A percentile compares a stretch with the other conserved stretches of the same genome.
Evolutionary conservation across 441 rosid genomes (phyloP).

Genomic region (Francoa sonchifolia): DNA sequence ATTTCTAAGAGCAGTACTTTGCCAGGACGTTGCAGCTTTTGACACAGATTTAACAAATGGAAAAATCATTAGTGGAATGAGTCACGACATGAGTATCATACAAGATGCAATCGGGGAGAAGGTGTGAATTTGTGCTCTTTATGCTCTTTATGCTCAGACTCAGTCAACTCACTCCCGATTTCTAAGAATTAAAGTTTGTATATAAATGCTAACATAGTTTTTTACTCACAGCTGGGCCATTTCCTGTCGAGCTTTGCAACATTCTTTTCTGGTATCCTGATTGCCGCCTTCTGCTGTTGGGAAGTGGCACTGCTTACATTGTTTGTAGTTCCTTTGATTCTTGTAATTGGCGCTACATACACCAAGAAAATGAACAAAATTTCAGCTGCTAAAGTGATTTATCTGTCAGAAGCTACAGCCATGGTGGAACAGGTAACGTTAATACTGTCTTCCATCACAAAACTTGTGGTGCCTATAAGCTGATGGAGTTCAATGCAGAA

Average conservation of each 20-base stretch:
- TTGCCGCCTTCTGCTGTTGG: slow-evolving; percentile 50
- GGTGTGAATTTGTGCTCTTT: slow-evolving; percentile 15
- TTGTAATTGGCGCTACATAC: slow-evolving; percentile 47
- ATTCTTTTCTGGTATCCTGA: slow-evolving; percentile 39
- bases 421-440: slow-evolving; percentile 40
- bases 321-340: slow-evolving; percentile 40
- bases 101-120: slow-evolving; percentile 61
- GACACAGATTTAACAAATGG: slow-evolving; percentile 47
- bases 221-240: slow-evolving; percentile 36
- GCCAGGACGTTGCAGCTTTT: slow-evolving; percentile 53
- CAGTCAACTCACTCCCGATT: too few relatives aligned
- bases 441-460: not conserved
- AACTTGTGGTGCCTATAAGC: not conserved
- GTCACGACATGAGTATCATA: slow-evolving; percentile 42
- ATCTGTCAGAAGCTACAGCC: slow-evolving; percentile 40
- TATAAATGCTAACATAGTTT: slow-evolving; percentile 1
- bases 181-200: too few relatives aligned
- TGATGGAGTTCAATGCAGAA: not conserved
- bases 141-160: too few relatives aligned
- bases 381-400: slow-evolving; percentile 30
- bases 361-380: slow-evolving; percentile 41
- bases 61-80: slow-evolving; percentile 35
- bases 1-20: slow-evolving; percentile 32
- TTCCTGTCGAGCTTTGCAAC: slow-evolving; percentile 39
- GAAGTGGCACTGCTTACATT: slow-evolving; percentile 36